Percentiles rank a stretch among this genome's conserved stretches.
phyloP scores from a whole-genome alignment of 2,329 filamentous ascomycete species.

The Talaromyces sp. region DNA sequence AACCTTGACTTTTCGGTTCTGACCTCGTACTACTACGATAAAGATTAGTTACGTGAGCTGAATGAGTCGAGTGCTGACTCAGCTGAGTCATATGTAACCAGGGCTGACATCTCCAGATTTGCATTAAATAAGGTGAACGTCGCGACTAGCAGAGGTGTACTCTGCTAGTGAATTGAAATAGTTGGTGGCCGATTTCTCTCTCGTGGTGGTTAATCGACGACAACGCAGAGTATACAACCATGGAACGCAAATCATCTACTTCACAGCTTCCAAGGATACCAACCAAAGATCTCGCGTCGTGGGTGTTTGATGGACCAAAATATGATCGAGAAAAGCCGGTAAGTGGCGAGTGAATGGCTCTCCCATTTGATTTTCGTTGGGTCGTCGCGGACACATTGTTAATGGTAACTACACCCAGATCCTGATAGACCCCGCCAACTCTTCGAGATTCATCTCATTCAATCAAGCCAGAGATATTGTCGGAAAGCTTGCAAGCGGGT shows the following conservation, averaged over 20 bases:
- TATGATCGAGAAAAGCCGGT: slow-evolving; percentile 5
- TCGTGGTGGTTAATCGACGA: not conserved
- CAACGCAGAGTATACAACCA: not conserved
- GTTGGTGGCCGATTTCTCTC: not conserved
- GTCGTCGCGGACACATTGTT: not conserved
- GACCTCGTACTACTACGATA: not conserved
- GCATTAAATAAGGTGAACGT: not conserved
- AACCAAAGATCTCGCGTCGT: not conserved
- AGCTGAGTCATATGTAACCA: not conserved
- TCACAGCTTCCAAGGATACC: not conserved
- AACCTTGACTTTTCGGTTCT: not conserved
- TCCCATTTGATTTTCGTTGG: not conserved
- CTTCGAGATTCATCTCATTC: not conserved
- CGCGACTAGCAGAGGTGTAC: not conserved
- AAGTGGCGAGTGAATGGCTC: too few relatives aligned
- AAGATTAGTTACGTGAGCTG: not conserved
- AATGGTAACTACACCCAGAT: not conserved
- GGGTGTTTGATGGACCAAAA: not conserved
- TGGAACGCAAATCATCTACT: not conserved
- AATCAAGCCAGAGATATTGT: not conserved
- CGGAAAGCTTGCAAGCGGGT: not conserved
- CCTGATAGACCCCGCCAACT: not conserved
- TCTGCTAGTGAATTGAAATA: not conserved
- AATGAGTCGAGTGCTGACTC: not conserved
- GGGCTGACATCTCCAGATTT: not conserved